phyloP scores from a whole-genome alignment of 108 stramenopile genomes.

The Discostella pseudostelligera region DNA sequence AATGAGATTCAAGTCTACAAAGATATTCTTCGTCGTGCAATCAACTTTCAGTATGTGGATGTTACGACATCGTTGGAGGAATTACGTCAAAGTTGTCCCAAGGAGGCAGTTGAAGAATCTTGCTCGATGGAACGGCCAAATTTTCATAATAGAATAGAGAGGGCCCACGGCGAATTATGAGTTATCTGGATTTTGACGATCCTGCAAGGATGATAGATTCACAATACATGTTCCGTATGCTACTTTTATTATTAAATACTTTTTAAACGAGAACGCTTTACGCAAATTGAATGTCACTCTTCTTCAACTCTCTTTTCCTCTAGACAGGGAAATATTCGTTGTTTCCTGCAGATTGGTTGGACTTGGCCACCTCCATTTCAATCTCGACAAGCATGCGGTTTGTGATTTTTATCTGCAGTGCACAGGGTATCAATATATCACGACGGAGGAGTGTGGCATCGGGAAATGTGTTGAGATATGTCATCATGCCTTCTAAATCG shows the following conservation, averaged over 20 bases:
- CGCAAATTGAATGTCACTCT: not conserved
- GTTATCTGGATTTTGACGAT: not conserved
- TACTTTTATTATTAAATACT: too few relatives aligned
- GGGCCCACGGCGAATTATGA: not conserved
- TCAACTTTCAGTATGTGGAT: constrained; percentile 34
- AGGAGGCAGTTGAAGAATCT: constrained; percentile 20
- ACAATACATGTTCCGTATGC: too few relatives aligned
- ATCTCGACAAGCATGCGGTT: constrained; percentile 79
- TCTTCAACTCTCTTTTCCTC: constrained; percentile 9
- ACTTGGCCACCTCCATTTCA: constrained; percentile 60
- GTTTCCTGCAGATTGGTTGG: constrained; percentile 6
- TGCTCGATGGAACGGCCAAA: constrained; percentile 25
- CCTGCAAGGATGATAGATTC: too few relatives aligned
- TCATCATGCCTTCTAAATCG: constrained; percentile 92
- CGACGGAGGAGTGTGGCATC: constrained; percentile 85
- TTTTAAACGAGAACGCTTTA: not conserved
- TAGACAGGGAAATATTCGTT: constrained; percentile 13
- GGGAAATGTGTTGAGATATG: constrained; percentile 88
- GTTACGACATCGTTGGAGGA: constrained; percentile 27
- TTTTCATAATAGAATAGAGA: constrained; percentile 21
- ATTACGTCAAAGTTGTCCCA: constrained; percentile 28
- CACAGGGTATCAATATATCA: constrained; percentile 88
- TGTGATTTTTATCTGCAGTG: constrained; percentile 88
- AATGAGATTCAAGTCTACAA: constrained; percentile 56
- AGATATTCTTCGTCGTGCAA: constrained; percentile 24